Evolutionary conservation across 2,329 filamentous ascomycete genomes (phyloP).

Genomic region (Daldinia sp.): DNA sequence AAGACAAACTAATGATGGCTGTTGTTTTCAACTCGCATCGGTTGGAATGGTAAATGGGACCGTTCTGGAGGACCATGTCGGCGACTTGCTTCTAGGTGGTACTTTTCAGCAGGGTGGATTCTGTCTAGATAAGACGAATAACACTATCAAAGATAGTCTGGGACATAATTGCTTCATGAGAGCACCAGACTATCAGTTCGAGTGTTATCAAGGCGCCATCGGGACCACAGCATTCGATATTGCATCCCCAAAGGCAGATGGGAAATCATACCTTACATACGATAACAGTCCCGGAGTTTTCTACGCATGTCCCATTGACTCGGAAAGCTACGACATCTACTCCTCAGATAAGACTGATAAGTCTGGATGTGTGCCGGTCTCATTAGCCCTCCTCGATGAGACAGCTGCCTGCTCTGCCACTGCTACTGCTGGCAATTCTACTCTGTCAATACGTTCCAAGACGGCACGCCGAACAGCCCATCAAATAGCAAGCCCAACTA

Average conservation of each 20-base stretch:
- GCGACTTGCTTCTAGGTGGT: conserved; percentile 46
- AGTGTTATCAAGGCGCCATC: conserved; percentile 46
- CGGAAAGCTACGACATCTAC: conserved; percentile 46
- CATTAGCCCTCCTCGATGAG: conserved; percentile 42
- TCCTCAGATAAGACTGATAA: conserved; percentile 42
- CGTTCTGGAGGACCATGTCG: conserved; percentile 46
- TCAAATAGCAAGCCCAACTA: conserved; percentile 3
- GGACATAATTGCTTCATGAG: conserved; percentile 50
- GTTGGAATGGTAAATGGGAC: conserved; percentile 44
- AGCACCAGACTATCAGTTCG: conserved; percentile 44
- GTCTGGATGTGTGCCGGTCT: conserved; percentile 43
- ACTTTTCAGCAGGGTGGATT: conserved; percentile 49
- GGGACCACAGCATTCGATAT: conserved; percentile 47
- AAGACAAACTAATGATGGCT: conserved; percentile 37
- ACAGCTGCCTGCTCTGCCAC: conserved; percentile 35
- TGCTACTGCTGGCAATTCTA: conserved; percentile 22
- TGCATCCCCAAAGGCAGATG: conserved; percentile 26
- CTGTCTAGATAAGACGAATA: conserved; percentile 44
- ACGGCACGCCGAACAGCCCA: conserved; percentile 3
- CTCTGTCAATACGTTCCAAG: conserved; percentile 9
- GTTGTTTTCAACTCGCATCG: conserved; percentile 49
- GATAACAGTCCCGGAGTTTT: conserved; percentile 43
- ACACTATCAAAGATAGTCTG: conserved; percentile 45
- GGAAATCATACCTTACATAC: conserved; percentile 46
- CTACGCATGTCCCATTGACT: conserved; percentile 46